Evolutionary conservation across 2,329 filamentous ascomycete species (phyloP).

Genomic region (Hymenoscyphus linearis): DNA sequence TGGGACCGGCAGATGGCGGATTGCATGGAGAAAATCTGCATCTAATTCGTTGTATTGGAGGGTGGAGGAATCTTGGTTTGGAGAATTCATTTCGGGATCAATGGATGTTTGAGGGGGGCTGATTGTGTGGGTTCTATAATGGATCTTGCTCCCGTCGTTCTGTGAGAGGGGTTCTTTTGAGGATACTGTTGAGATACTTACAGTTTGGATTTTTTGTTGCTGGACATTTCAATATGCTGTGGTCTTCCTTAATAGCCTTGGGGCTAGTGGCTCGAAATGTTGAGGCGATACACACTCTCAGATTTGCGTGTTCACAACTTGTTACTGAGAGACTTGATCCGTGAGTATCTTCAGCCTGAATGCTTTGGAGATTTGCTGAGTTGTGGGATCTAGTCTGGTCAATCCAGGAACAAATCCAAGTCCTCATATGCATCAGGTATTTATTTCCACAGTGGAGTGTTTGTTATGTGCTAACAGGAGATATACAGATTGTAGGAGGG

Average conservation of each 20-base stretch:
- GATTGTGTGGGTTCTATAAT: not conserved
- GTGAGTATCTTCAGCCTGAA: not conserved
- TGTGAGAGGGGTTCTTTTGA: not conserved
- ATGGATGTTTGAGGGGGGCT: not conserved
- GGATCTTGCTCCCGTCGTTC: not conserved
- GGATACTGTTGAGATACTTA: not conserved
- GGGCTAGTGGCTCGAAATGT: constrained; percentile 10
- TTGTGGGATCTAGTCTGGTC: not conserved
- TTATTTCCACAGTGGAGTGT: not conserved
- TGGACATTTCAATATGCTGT: constrained; percentile 1
- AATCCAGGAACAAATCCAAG: constrained; percentile 2
- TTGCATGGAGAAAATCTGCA: not conserved
- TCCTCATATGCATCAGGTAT: constrained; percentile 9
- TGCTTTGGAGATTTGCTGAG: not conserved
- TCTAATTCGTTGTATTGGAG: not conserved
- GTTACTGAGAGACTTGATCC: constrained; percentile 21
- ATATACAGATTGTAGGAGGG: constrained; percentile 3
- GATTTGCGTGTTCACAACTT: constrained; percentile 19
- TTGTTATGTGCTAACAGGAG: not conserved
- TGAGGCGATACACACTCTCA: constrained; percentile 9
- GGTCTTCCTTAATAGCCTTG: constrained; percentile 1
- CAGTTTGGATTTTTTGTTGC: not conserved
- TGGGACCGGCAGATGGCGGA: not conserved
- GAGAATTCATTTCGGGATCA: not conserved
- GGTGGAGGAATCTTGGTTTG: not conserved